A percentile compares a stretch with the other conserved stretches of the same genome.
Evolutionary conservation across 2,329 filamentous ascomycete species (phyloP).

Genomic region (Trematosphaeria pertusa): DNA sequence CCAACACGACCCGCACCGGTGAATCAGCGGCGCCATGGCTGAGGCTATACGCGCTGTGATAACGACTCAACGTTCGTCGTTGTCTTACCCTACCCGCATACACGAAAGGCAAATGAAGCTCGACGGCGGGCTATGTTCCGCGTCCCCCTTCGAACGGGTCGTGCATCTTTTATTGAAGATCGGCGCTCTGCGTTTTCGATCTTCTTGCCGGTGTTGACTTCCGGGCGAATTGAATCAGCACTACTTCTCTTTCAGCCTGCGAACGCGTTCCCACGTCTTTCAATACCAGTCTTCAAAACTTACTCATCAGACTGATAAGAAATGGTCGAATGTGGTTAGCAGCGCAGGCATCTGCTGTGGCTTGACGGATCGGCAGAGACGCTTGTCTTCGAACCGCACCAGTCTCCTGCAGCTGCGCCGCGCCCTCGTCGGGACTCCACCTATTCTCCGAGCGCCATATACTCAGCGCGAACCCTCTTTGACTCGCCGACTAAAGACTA

Average conservation of each 20-base stretch:
- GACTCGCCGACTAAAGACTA: slow-evolving; percentile 12
- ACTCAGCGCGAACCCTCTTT: neutral
- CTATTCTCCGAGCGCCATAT: slow-evolving; percentile 18
- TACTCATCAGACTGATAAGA: slow-evolving; percentile 3
- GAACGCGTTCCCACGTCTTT: no score
- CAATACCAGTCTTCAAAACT: neutral
- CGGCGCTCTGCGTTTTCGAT: slow-evolving; percentile 5
- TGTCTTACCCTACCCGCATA: slow-evolving; percentile 12
- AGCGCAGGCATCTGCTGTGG: neutral
- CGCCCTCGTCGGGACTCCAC: slow-evolving; percentile 14
- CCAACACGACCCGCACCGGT: slow-evolving; percentile 2
- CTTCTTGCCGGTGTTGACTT: no score
- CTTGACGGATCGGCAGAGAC: neutral
- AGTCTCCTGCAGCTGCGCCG: neutral
- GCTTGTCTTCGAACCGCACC: neutral
- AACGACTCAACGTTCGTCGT: slow-evolving; percentile 14
- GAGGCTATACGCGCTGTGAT: slow-evolving; percentile 1
- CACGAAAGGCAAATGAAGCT: slow-evolving; percentile 9
- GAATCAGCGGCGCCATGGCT: slow-evolving; percentile 11
- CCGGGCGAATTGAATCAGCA: no score
- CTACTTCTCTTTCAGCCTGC: no score
- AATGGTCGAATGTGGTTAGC: neutral
- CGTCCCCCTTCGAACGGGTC: neutral
- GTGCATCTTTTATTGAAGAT: slow-evolving; percentile 11
- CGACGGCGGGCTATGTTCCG: slow-evolving; percentile 5